Conservation (phyloP, 129 eudicot species). For the Rutidosis leptorrhynchoides region DNA sequence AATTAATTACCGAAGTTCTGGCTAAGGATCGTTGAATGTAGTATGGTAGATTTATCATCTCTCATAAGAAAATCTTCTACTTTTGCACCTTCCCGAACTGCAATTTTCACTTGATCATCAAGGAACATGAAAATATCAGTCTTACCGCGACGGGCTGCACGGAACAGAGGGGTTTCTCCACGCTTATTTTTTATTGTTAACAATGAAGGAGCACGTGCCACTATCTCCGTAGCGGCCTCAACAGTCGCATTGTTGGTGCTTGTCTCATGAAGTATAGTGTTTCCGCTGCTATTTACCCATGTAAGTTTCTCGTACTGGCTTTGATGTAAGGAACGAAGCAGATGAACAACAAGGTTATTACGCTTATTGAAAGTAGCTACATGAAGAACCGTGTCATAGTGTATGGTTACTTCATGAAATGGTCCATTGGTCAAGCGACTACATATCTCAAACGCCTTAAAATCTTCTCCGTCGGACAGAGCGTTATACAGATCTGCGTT, state of each 20-base stretch:
- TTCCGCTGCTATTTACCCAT: constrained; percentile 7
- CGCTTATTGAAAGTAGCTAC: constrained; percentile 31
- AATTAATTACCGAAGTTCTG: constrained; percentile 28
- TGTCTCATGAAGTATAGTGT: constrained; percentile 39
- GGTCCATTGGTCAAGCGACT: constrained; percentile 28
- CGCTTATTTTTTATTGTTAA: constrained; percentile 17
- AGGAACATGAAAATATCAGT: constrained; percentile 19
- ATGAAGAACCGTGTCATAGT: constrained; percentile 32
- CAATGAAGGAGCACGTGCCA: constrained; percentile 23
- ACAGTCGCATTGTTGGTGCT: constrained; percentile 20
- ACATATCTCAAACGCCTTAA: constrained; percentile 18
- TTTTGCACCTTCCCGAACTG: not conserved
- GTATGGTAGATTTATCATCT: constrained; percentile 25
- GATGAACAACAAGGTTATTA: constrained; percentile 10
- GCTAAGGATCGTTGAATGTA: constrained; percentile 27
- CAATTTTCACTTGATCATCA: constrained; percentile 3
- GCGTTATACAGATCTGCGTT: constrained; percentile 14
- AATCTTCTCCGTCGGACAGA: constrained; percentile 16
- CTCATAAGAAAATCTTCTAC: constrained; percentile 6
- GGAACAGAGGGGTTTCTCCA: constrained; percentile 34
- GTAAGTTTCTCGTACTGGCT: not conserved
- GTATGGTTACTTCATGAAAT: constrained; percentile 26
- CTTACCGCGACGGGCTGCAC: constrained; percentile 33
- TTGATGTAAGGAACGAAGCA: not conserved
- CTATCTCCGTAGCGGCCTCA: constrained; percentile 18